phyloP scores from a whole-genome alignment of 2,329 filamentous ascomycete species.

The Neocatenulostroma microsporum region DNA sequence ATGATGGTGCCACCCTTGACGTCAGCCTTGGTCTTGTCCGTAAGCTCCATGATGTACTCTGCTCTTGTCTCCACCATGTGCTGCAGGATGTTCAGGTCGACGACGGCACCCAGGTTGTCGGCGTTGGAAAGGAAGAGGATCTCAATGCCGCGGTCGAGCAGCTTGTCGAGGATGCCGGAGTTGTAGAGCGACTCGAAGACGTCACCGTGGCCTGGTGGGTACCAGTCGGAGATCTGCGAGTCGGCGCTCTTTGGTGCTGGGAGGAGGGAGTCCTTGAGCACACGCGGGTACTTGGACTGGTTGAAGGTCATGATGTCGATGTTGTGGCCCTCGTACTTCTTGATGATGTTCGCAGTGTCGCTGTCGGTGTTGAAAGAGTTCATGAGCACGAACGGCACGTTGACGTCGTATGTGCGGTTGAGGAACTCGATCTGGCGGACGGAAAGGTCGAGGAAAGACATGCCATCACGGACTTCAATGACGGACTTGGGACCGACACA shows the following conservation, averaged over 20 bases:
- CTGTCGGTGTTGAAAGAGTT: slow-evolving; percentile 99
- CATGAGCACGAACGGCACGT: slow-evolving; percentile 98
- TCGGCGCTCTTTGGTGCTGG: slow-evolving; percentile 86
- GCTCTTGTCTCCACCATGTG: slow-evolving; percentile 98
- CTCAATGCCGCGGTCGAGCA: slow-evolving; percentile 90
- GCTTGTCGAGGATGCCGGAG: slow-evolving; percentile 94
- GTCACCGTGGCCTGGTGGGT: slow-evolving; percentile 97
- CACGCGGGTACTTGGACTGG: slow-evolving; percentile 95
- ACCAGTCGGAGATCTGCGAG: slow-evolving; percentile 92
- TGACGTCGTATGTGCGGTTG: slow-evolving; percentile 95
- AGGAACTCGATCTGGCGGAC: slow-evolving; percentile 99
- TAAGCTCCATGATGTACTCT: slow-evolving; percentile 99
- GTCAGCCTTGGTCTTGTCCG: slow-evolving; percentile 99
- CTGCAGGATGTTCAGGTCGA: slow-evolving; percentile 95
- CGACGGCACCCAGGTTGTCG: slow-evolving; percentile 95
- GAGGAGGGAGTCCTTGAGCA: slow-evolving; percentile 95
- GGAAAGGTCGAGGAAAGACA: slow-evolving; percentile 98
- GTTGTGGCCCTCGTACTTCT: slow-evolving; percentile 99
- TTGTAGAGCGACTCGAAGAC: slow-evolving; percentile 99
- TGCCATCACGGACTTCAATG: slow-evolving; percentile 98
- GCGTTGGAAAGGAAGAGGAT: slow-evolving; percentile 99
- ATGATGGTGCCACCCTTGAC: slow-evolving; percentile 99
- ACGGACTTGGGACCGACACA: slow-evolving; percentile 99
- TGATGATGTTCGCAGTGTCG: slow-evolving; percentile 98
- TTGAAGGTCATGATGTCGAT: slow-evolving; percentile 99